phyloP scores from a whole-genome alignment of 306 rosid species.

The Dryas octopetala region DNA sequence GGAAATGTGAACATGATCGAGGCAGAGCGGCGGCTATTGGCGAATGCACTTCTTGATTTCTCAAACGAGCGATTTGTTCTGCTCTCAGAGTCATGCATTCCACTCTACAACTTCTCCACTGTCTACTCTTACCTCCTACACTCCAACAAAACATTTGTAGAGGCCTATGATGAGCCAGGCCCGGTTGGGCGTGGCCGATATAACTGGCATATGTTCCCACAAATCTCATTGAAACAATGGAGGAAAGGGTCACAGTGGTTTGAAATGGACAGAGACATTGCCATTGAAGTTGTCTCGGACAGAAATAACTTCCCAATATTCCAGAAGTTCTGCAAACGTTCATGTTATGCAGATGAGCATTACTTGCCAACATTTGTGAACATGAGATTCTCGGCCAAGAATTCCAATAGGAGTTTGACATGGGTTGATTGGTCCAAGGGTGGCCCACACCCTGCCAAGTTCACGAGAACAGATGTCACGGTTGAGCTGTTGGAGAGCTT shows the following conservation, averaged over 20 bases:
- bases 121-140: constrained; percentile 58
- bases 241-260: constrained; percentile 91
- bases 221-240: constrained; percentile 52
- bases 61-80: constrained; percentile 78
- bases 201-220: constrained; percentile 52
- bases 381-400: constrained; percentile 45
- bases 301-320: constrained; percentile 54
- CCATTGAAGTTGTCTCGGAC: constrained; percentile 62
- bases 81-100: constrained; percentile 79
- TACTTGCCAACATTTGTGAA: constrained; percentile 70
- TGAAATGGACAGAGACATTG: constrained; percentile 65
- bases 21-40: constrained; percentile 79
- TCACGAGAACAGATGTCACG: constrained; percentile 48
- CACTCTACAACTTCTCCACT: constrained; percentile 76
- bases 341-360: constrained; percentile 83
- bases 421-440: constrained; percentile 86
- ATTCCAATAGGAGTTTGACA: constrained; percentile 72
- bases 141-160: constrained; percentile 52
- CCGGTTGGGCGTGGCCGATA: constrained; percentile 66
- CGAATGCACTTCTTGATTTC: constrained; percentile 77
- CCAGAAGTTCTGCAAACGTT: constrained; percentile 38
- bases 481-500: constrained; percentile 43
- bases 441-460: constrained; percentile 69
- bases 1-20: constrained; percentile 78
- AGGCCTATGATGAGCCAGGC: constrained; percentile 63